A percentile compares a stretch with the other conserved stretches of the same genome.
Evolutionary conservation across 176 grass and related monocot genomes (phyloP).

Genomic region (Paspalum vaginatum): DNA sequence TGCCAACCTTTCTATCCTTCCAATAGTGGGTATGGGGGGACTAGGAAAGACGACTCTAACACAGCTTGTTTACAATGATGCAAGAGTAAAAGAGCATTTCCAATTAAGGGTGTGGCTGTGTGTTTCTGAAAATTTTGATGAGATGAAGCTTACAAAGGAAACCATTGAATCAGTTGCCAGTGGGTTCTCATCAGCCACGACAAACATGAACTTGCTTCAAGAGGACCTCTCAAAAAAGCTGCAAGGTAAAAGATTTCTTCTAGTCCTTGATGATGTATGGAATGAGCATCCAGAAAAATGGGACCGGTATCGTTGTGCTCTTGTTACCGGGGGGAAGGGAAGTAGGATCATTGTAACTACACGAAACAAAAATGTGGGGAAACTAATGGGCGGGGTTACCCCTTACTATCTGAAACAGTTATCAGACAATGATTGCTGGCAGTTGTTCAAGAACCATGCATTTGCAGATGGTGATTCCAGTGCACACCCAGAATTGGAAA

Average conservation of each 20-base stretch:
- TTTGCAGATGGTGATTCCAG: constrained; percentile 58
- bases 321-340: constrained; percentile 46
- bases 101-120: constrained; percentile 67
- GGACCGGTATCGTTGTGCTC: constrained; percentile 54
- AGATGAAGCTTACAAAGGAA: constrained; percentile 69
- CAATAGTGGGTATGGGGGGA: constrained; percentile 85
- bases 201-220: constrained; percentile 74
- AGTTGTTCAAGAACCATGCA: constrained; percentile 76
- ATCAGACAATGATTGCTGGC: constrained; percentile 71
- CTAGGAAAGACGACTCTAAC: constrained; percentile 77
- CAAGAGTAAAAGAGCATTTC: constrained; percentile 67
- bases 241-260: constrained; percentile 66
- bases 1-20: constrained; percentile 44
- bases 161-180: constrained; percentile 64
- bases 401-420: constrained; percentile 61
- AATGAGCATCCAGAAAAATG: constrained; percentile 73
- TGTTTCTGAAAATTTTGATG: constrained; percentile 81
- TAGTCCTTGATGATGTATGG: constrained; percentile 90
- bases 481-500: constrained; percentile 58
- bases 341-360: constrained; percentile 81
- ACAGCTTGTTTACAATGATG: constrained; percentile 74
- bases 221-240: constrained; percentile 64
- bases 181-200: constrained; percentile 37
- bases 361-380: constrained; percentile 60
- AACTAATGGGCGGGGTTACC: constrained; percentile 47